Percentiles rank a stretch among this genome's conserved stretches.
Conservation (phyloP, 75 land plant genomes). For the Picea glauca region DNA sequence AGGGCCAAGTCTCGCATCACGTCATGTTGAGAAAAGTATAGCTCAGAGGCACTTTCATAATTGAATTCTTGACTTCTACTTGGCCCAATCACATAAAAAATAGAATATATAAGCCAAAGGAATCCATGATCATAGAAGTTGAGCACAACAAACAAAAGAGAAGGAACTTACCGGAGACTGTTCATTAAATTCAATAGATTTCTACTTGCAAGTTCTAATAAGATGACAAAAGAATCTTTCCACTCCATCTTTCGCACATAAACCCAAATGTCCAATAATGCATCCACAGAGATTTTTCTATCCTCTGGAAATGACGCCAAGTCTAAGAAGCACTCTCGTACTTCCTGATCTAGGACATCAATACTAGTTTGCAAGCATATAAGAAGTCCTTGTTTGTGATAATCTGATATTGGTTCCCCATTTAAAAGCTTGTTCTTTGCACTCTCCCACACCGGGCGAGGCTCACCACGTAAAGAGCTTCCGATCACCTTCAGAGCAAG, state of each 20-base stretch:
- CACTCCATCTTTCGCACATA: constrained; percentile 43
- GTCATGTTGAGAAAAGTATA: constrained; percentile 27
- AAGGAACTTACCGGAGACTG: not conserved
- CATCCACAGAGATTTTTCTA: constrained; percentile 49
- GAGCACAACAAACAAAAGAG: not conserved
- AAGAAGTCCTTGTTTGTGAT: constrained; percentile 42
- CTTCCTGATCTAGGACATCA: constrained; percentile 19
- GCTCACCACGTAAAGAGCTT: constrained; percentile 32
- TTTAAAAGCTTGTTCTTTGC: constrained; percentile 36
- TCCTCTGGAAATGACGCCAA: constrained; percentile 60
- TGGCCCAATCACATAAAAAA: not conserved
- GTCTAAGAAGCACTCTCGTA: constrained; percentile 54
- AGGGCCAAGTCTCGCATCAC: constrained; percentile 60
- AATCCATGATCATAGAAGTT: not conserved
- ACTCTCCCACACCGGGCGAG: constrained; percentile 36
- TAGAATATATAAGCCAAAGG: too few species aligned
- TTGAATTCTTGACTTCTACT: not conserved
- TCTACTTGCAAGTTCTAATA: constrained; percentile 47
- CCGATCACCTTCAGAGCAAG: constrained; percentile 63
- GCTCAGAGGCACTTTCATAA: not conserved
- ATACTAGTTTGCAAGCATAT: constrained; percentile 42
- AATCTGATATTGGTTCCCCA: constrained; percentile 35
- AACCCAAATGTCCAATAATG: constrained; percentile 54
- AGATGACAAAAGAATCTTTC: constrained; percentile 47
- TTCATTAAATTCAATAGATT: constrained; percentile 37